Conservation (phyloP, 78 protist genomes). For the Isochrysis galbana region DNA sequence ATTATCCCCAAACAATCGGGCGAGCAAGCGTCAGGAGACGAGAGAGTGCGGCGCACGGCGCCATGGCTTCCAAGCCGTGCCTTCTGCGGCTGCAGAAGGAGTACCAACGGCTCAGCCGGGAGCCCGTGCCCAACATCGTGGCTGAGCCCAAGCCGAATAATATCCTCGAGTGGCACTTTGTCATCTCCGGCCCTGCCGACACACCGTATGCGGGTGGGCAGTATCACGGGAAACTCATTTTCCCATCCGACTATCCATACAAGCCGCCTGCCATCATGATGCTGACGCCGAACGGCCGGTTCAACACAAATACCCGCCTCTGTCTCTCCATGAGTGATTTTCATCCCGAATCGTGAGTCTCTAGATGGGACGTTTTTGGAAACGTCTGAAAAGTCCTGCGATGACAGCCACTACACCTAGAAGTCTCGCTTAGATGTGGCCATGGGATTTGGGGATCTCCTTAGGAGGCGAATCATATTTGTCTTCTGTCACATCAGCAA, state of each 20-base stretch:
- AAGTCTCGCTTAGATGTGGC: too few relatives aligned
- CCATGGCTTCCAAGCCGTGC: too few relatives aligned
- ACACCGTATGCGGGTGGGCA: constrained; percentile 37
- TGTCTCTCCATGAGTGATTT: constrained; percentile 79
- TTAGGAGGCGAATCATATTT: too few relatives aligned
- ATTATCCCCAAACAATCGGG: too few relatives aligned
- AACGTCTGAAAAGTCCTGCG: too few relatives aligned
- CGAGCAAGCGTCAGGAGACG: too few relatives aligned
- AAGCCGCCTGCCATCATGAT: constrained; percentile 75
- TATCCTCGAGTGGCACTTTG: constrained; percentile 63
- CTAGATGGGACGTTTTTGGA: too few relatives aligned
- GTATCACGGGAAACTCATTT: neutral
- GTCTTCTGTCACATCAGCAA: too few relatives aligned
- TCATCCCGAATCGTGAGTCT: too few relatives aligned
- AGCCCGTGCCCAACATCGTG: neutral
- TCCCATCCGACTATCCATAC: constrained; percentile 48
- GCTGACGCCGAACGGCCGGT: constrained; percentile 78
- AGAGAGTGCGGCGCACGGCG: too few relatives aligned
- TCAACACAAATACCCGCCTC: constrained; percentile 52
- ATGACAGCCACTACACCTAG: too few relatives aligned
- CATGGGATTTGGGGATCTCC: too few relatives aligned
- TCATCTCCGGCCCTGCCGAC: constrained; percentile 37
- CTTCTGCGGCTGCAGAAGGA: neutral
- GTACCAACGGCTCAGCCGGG: neutral
- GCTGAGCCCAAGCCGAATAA: constrained; percentile 35